These are phyloP conservation scores for Neoboletus subvelutipes DNA, from an alignment of 768 basidiomycete species.

Conservation along the genomic window DNA sequence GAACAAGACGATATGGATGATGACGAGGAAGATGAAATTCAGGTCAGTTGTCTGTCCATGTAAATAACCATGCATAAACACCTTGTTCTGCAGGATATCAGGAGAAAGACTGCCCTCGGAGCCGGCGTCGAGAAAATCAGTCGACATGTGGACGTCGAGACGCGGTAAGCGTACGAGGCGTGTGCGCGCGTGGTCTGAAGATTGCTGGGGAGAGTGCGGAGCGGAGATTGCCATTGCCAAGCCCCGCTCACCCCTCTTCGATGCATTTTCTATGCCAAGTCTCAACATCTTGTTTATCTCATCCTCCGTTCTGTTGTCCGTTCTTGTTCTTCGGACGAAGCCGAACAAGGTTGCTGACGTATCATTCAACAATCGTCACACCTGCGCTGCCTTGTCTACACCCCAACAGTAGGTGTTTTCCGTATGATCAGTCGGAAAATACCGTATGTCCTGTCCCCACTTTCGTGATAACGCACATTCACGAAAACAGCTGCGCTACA, in stretches of 20 bases:
- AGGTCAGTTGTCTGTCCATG: conserved; percentile 14
- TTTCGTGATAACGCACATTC: neutral
- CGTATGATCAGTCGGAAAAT: neutral
- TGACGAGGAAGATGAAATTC: conserved; percentile 16
- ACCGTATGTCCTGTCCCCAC: neutral
- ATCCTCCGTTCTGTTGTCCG: neutral
- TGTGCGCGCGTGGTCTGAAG: neutral
- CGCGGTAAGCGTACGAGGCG: conserved; percentile 11
- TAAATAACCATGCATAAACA: conserved; percentile 1
- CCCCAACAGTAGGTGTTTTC: neutral
- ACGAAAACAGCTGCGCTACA: neutral
- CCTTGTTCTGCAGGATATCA: conserved; percentile 18
- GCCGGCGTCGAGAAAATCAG: conserved; percentile 39
- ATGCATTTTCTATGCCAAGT: neutral
- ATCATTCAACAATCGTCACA: neutral
- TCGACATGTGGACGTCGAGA: conserved; percentile 28
- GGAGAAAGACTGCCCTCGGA: conserved; percentile 33
- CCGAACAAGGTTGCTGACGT: neutral
- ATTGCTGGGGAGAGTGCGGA: conserved; percentile 5
- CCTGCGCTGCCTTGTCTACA: neutral
- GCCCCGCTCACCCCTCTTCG: conserved; percentile 11
- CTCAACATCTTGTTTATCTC: conserved; percentile 1
- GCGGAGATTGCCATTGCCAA: conserved; percentile 1
- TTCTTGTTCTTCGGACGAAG: neutral
- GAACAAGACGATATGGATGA: conserved; percentile 20